Conservation (phyloP, 2,329 filamentous ascomycete genomes). For the Mariannaea elegans region DNA sequence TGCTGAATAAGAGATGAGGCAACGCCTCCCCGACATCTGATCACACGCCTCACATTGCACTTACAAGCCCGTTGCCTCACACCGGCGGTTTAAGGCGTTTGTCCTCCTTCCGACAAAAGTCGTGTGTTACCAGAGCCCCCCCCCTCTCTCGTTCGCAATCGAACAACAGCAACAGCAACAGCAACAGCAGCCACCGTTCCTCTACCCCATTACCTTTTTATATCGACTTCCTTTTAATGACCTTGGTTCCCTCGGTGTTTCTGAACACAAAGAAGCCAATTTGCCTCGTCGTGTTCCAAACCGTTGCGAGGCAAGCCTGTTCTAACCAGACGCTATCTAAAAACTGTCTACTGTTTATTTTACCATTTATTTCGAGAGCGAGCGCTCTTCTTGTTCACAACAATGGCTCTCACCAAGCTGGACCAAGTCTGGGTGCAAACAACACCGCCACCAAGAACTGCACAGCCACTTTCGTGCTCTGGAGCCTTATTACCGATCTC, state of each 20-base stretch:
- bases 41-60: not conserved
- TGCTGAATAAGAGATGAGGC: slow-evolving; percentile 4
- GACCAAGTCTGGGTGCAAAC: slow-evolving; percentile 17
- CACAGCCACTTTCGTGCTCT: slow-evolving; percentile 3
- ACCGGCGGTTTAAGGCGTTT: not conserved
- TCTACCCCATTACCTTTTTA: no score
- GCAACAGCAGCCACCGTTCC: no score
- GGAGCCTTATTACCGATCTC: slow-evolving; percentile 6
- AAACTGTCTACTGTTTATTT: not conserved
- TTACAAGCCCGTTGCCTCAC: not conserved
- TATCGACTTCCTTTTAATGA: no score
- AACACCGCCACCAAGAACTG: not conserved
- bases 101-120: not conserved
- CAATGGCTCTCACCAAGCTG: slow-evolving; percentile 18
- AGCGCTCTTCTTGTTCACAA: not conserved
- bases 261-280: no score
- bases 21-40: slow-evolving; percentile 10
- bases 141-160: not conserved
- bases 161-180: no score
- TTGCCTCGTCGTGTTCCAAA: no score
- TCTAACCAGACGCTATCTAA: not conserved
- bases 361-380: not conserved
- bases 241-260: no score
- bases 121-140: not conserved
- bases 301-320: no score